phyloP scores from a whole-genome alignment of 129 eudicot genomes.

The Daucus carota region DH1_v3.0 NC_030382.2:47227501-47228000 shows the following conservation, averaged over 20 bases:
- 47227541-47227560: background rate
- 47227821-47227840: slow-evolving; percentile 4
- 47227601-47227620: background rate
- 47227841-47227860: background rate
- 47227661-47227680: background rate
- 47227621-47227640: no score
- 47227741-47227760: background rate
- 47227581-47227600: background rate
- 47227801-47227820: background rate
- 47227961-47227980: background rate
- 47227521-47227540: background rate
- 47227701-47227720: background rate
- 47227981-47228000: background rate
- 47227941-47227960: background rate
- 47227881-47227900: background rate
- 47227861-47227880: background rate
- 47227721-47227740: background rate
- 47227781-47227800: background rate
- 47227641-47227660: background rate
- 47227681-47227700: background rate
- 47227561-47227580: background rate
- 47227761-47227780: background rate
- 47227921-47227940: background rate
- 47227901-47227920: background rate
- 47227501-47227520: background rate